Base-by-base conservation (phyloP, 768 basidiomycete genomes). In the Termitomyces sp. region DNA sequence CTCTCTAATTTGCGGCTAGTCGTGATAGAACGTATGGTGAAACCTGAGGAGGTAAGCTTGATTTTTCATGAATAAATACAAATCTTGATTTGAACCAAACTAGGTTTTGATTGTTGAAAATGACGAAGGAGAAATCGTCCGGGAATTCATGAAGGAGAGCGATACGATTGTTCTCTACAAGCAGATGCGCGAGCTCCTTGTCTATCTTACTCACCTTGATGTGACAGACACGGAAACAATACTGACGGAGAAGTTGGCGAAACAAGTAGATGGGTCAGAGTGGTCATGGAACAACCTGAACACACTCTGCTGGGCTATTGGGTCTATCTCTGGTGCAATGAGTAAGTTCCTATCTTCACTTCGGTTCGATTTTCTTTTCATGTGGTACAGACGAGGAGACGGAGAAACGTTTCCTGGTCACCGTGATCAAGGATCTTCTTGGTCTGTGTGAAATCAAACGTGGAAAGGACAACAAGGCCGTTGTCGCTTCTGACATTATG, bases 211-310 rank as follows among this genome's bases (percentile, higher is more conserved):
- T 1, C 95, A 99, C 78, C 73, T 99, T 61, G 97, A 99, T 73
- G 95, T 97, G 36, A 76, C 82, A 57, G 97, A 99, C 69, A 98
- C 97, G 31, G 97, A 99, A 76, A 92, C 85, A 37, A 98, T 99
- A 73, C 79, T 99, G 66, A 97, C 95, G 39, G 96, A 98, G 76
- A 99, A 99, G 73, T 80, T 98, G 51, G 82, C 91, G 44, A 97
- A 95, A 74, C 97, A 99, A 80, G 95, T 97, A 12, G 94, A 98
- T 66, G 94, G 93, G 16, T 85, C 89, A 12, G 97, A 99, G 73
- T 99, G 97, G 97, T 97, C 94, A 28, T 99, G 97, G 97, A 91
- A 97, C 66, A 98, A 98, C 70, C 78, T 98, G 55, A 99, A 98
- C 74, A 98, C 96, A 4, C 85, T 99, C 12, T 99, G 97, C 73